phyloP scores from a whole-genome alignment of 225 moss, liverwort and hornwort species.

The Takakia lepidozioides region DNA sequence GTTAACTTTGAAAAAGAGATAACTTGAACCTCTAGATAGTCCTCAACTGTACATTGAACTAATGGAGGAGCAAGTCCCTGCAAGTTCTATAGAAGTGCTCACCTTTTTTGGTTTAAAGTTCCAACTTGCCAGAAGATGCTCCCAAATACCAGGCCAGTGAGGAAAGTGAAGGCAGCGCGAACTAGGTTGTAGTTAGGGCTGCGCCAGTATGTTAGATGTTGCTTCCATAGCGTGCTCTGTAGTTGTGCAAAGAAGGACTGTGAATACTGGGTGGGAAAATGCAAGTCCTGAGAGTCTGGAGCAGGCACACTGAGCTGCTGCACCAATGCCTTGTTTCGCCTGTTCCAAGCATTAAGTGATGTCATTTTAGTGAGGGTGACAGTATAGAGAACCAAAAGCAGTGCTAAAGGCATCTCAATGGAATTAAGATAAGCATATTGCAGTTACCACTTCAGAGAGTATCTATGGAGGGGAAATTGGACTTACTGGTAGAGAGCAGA shows the following conservation, averaged over 20 bases:
- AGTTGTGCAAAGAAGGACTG: slow-evolving; percentile 2
- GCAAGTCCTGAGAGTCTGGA: not conserved
- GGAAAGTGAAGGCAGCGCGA: not conserved
- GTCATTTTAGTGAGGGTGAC: too few species aligned
- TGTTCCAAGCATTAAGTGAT: too few species aligned
- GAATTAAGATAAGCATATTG: too few species aligned
- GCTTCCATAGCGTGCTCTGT: slow-evolving; percentile 4
- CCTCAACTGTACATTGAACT: too few species aligned
- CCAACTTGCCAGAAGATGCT: slow-evolving; percentile 5
- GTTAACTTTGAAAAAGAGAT: too few species aligned
- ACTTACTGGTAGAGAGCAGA: not conserved
- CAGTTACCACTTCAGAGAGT: too few species aligned
- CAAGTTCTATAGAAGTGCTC: not conserved
- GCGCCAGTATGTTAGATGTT: slow-evolving; percentile 5
- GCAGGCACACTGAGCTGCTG: not conserved
- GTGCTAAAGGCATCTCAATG: too few species aligned
- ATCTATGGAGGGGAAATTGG: too few species aligned
- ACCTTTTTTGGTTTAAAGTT: not conserved
- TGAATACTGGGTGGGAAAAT: slow-evolving; percentile 1
- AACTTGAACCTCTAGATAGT: too few species aligned
- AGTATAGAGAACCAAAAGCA: too few species aligned
- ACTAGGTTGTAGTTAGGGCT: slow-evolving; percentile 8
- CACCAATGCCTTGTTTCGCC: slow-evolving; percentile 5
- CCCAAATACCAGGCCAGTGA: not conserved
- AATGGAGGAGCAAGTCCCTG: too few species aligned